These are phyloP conservation scores for Primulina huaijiensis DNA, from an alignment of 257 asterid species.

Conservation along the genomic window DNA sequence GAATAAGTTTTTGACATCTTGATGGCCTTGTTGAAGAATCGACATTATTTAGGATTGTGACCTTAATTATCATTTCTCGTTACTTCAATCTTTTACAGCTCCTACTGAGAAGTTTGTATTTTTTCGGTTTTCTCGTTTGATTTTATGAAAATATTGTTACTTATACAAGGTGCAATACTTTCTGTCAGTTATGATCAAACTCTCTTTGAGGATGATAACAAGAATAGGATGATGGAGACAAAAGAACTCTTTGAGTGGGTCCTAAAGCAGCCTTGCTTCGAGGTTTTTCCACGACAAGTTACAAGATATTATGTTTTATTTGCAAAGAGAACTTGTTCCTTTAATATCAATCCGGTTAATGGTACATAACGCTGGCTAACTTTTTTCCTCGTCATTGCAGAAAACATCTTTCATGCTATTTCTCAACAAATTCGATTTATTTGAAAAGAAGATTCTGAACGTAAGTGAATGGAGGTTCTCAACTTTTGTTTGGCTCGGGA, in stretches of 20 bases:
- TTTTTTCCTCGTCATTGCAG: constrained; percentile 45
- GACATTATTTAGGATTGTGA: not conserved
- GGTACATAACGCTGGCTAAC: not conserved
- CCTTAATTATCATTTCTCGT: not conserved
- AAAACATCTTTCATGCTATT: constrained; percentile 97
- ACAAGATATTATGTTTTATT: constrained; percentile 17
- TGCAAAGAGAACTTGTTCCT: not conserved
- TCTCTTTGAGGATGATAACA: constrained; percentile 91
- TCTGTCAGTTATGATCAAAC: constrained; percentile 85
- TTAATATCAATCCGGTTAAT: not conserved
- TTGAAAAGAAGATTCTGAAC: constrained; percentile 87
- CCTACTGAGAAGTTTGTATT: constrained; percentile 13
- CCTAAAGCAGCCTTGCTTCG: constrained; percentile 93
- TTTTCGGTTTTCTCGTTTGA: constrained; percentile 16
- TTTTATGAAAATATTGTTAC: constrained; percentile 3
- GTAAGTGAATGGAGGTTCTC: constrained; percentile 47
- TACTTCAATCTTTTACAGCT: constrained; percentile 13
- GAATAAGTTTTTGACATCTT: not conserved
- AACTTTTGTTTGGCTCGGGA: constrained; percentile 10
- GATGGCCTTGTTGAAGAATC: not conserved
- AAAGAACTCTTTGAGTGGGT: constrained; percentile 98
- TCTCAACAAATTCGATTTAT: constrained; percentile 94
- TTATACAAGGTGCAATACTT: constrained; percentile 11
- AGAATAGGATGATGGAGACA: constrained; percentile 91
- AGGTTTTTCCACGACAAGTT: constrained; percentile 48